Evolutionary conservation across 352 stramenopile species (phyloP).

Genomic region (Pythium monospermum): DNA sequence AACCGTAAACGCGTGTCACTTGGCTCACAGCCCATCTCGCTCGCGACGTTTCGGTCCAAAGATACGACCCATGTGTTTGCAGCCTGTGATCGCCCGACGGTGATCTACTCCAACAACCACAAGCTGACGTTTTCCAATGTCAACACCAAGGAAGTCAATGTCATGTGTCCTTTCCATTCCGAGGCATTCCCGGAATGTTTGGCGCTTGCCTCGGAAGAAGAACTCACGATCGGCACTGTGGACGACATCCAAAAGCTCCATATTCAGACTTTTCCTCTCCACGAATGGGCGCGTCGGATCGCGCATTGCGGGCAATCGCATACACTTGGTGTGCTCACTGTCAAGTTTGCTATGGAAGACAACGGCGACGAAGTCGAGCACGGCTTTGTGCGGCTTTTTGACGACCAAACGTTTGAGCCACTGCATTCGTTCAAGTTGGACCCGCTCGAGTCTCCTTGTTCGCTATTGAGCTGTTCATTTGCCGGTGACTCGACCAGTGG

Average conservation of each 20-base stretch:
- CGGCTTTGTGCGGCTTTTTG: constrained; percentile 92
- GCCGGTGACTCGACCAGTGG: constrained; percentile 66
- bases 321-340: constrained; percentile 76
- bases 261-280: constrained; percentile 94
- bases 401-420: constrained; percentile 96
- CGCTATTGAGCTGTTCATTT: constrained; percentile 76
- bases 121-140: constrained; percentile 97
- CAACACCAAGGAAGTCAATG: constrained; percentile 89
- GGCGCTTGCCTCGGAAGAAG: constrained; percentile 92
- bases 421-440: constrained; percentile 85
- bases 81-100: constrained; percentile 94
- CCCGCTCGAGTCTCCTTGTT: constrained; percentile 85
- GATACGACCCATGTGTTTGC: constrained; percentile 95
- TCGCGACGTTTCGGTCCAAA: constrained; percentile 91
- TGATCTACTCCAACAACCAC: constrained; percentile 95
- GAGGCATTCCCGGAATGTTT: constrained; percentile 93
- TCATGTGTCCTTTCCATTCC: constrained; percentile 92
- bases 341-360: constrained; percentile 80
- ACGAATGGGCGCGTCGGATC: constrained; percentile 92
- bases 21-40: constrained; percentile 91
- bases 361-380: constrained; percentile 84
- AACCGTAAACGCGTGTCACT: constrained; percentile 94
- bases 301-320: constrained; percentile 77
- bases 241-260: constrained; percentile 99
- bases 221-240: constrained; percentile 95